Conservation (phyloP, 1,284 basidiomycete genomes). For the Ceratobasidium sp. region DNA sequence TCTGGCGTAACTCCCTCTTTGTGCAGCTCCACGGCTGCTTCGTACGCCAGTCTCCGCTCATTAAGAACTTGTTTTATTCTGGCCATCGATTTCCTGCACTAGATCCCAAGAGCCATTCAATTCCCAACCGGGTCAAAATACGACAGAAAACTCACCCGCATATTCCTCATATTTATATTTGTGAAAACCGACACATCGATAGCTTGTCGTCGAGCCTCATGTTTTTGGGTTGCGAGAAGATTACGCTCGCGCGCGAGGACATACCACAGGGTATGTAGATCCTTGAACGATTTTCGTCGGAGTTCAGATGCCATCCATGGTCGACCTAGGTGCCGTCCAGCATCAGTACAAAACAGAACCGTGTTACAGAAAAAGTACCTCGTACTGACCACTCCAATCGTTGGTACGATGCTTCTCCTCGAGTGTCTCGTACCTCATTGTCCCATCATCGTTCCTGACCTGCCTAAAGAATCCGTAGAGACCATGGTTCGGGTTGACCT, state of each 20-base stretch:
- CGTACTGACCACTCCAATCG: conserved; percentile 52
- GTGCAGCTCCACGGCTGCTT: conserved; percentile 63
- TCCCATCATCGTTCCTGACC: conserved; percentile 50
- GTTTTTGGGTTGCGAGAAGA: conserved; percentile 84
- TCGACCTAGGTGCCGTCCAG: conserved; percentile 65
- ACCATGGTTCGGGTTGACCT: conserved; percentile 66
- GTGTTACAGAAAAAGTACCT: conserved; percentile 33
- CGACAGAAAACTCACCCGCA: conserved; percentile 47
- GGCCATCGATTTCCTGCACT: conserved; percentile 97
- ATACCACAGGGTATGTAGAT: conserved; percentile 94
- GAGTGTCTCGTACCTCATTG: conserved; percentile 56
- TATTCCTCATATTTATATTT: conserved; percentile 37
- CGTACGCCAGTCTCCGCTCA: conserved; percentile 85
- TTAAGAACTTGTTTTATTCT: conserved; percentile 94
- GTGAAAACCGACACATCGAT: conserved; percentile 47
- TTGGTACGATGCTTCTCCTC: conserved; percentile 52
- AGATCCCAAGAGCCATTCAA: conserved; percentile 1
- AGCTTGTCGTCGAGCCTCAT: conserved; percentile 73
- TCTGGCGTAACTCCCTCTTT: conserved; percentile 15
- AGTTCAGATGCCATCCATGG: conserved; percentile 87
- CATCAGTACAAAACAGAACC: conserved; percentile 31
- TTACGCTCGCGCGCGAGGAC: conserved; percentile 87
- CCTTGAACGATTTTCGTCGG: conserved; percentile 86
- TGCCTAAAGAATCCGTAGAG: conserved; percentile 77
- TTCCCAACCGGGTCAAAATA: conserved; percentile 23